phyloP scores from a whole-genome alignment of 495 filamentous ascomycete species.

The Darksidea phi region DNA sequence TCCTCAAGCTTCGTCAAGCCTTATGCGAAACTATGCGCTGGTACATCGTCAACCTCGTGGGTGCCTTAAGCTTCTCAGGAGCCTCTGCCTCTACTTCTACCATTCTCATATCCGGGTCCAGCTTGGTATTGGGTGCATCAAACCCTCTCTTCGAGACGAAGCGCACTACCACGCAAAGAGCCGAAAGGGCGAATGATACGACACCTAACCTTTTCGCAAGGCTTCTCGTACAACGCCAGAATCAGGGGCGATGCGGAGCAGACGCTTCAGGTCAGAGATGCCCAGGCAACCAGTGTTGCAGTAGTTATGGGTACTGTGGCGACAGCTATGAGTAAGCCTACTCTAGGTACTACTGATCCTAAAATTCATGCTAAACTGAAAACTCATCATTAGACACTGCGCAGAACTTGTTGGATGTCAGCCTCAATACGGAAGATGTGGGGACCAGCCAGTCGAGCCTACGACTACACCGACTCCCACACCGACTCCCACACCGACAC shows the following conservation, averaged over 20 bases:
- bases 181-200: slow-evolving; percentile 4
- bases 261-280: slow-evolving; percentile 6
- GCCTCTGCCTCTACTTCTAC: slow-evolving; percentile 5
- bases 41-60: background rate
- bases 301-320: slow-evolving; percentile 24
- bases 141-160: background rate
- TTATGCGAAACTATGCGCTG: slow-evolving; percentile 5
- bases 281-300: slow-evolving; percentile 20
- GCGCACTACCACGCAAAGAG: background rate
- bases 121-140: background rate
- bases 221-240: slow-evolving; percentile 1
- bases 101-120: slow-evolving; percentile 2
- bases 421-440: slow-evolving; percentile 26
- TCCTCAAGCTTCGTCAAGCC: background rate
- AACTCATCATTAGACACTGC: background rate
- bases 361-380: too few species aligned
- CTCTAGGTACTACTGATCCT: too few species aligned
- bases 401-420: slow-evolving; percentile 27
- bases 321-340: slow-evolving; percentile 11
- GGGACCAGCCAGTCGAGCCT: background rate
- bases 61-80: slow-evolving; percentile 8
- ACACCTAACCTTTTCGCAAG: slow-evolving; percentile 2
- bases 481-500: background rate
- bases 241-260: slow-evolving; percentile 24
- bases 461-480: slow-evolving; percentile 2